phyloP scores from a whole-genome alignment of 805 yeast species.

The Barnettozyma botsteinii region DNA sequence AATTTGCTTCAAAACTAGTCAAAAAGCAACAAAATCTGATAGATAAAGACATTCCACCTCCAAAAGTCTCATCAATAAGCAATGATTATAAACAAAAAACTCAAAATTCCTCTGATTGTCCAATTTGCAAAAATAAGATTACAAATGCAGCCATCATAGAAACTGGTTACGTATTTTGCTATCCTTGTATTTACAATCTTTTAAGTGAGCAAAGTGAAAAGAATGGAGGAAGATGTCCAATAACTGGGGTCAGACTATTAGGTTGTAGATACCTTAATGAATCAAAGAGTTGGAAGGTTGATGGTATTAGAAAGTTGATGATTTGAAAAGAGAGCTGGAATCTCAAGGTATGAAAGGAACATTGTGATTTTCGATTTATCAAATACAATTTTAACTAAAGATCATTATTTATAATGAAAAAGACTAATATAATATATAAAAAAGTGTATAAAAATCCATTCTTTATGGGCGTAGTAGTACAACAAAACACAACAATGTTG shows the following conservation, averaged over 20 bases:
- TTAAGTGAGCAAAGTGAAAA: constrained; percentile 42
- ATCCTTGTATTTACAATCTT: constrained; percentile 72
- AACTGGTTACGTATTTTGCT: constrained; percentile 88
- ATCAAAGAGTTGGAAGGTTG: constrained; percentile 60
- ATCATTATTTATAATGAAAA: background rate
- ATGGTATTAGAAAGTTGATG: constrained; percentile 70
- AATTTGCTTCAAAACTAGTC: constrained; percentile 54
- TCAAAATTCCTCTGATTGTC: constrained; percentile 48
- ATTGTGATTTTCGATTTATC: too few species aligned
- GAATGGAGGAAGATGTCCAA: constrained; percentile 75
- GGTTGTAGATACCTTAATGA: constrained; percentile 64
- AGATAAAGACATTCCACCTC: constrained; percentile 44
- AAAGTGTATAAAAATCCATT: background rate
- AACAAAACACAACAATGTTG: background rate
- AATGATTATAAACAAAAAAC: constrained; percentile 8
- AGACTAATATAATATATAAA: background rate
- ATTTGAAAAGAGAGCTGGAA: constrained; percentile 32
- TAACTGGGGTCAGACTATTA: constrained; percentile 64
- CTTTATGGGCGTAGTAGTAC: background rate
- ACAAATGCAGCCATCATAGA: constrained; percentile 83
- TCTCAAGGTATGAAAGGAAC: too few species aligned
- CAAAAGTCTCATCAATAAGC: constrained; percentile 7
- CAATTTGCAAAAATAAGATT: constrained; percentile 59
- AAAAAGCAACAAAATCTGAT: constrained; percentile 40
- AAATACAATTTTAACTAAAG: too few species aligned